Percentiles rank a stretch among this genome's conserved stretches.
These are phyloP conservation scores for Coemansia sp. DNA, from an alignment of 192 early-diverging fungal species.

Conservation along the genomic window DNA sequence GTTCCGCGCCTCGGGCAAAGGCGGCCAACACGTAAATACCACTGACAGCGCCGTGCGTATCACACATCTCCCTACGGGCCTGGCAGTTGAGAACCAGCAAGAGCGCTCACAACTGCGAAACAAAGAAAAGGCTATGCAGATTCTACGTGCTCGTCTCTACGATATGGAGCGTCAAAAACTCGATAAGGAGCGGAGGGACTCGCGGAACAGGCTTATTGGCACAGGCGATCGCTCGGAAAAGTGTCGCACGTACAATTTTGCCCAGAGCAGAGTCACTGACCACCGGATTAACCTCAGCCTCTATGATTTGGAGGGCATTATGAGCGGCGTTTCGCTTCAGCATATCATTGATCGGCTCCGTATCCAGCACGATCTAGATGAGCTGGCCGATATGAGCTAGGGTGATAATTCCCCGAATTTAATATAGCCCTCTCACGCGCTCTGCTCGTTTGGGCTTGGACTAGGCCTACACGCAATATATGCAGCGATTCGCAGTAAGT, in stretches of 20 bases:
- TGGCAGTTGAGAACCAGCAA: conserved; percentile 84
- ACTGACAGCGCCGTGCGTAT: conserved; percentile 94
- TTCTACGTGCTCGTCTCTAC: conserved; percentile 78
- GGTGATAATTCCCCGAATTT: not conserved
- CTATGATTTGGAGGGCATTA: conserved; percentile 67
- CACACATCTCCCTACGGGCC: conserved; percentile 90
- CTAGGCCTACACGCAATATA: not conserved
- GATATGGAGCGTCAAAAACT: conserved; percentile 67
- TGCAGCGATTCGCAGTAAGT: not conserved
- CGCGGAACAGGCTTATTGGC: conserved; percentile 66
- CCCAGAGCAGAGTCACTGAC: conserved; percentile 79
- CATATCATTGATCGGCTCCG: conserved; percentile 55
- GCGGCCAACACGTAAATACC: conserved; percentile 95
- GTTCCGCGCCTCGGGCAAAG: conserved; percentile 76
- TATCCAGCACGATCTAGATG: conserved; percentile 57
- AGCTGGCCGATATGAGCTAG: conserved; percentile 36
- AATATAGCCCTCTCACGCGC: not conserved
- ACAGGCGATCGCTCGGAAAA: conserved; percentile 78
- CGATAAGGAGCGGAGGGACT: conserved; percentile 60
- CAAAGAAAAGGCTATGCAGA: conserved; percentile 81
- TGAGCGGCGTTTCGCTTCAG: conserved; percentile 58
- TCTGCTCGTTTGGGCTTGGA: not conserved
- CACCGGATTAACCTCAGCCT: conserved; percentile 77
- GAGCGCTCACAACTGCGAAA: conserved; percentile 95
- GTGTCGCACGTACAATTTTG: conserved; percentile 82